Conservation (phyloP, 345 rosid genomes). For the Murraya paniculata region DNA sequence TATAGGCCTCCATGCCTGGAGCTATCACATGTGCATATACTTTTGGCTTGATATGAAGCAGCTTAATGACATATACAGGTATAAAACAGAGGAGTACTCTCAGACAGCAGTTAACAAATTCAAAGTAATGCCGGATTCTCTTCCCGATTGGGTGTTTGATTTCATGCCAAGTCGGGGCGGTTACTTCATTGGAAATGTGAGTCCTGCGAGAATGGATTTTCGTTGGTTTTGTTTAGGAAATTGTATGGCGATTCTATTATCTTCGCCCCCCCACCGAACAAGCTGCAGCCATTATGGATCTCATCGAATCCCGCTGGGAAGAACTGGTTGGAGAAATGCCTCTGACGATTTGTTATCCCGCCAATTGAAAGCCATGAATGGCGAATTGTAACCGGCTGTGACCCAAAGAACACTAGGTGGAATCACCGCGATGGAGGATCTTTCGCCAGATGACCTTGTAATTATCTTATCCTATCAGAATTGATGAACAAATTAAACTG, state of each 20-base stretch:
- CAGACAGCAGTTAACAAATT: constrained; percentile 42
- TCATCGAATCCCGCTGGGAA: constrained; percentile 66
- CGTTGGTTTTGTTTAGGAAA: constrained; percentile 71
- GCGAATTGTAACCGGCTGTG: constrained; percentile 59
- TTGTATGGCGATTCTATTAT: constrained; percentile 58
- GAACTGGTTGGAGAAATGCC: constrained; percentile 77
- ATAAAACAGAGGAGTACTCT: constrained; percentile 67
- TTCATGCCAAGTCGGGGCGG: constrained; percentile 65
- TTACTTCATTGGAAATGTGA: constrained; percentile 65
- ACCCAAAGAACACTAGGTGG: constrained; percentile 70
- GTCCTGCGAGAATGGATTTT: constrained; percentile 66
- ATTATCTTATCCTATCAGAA: not conserved
- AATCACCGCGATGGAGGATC: constrained; percentile 74
- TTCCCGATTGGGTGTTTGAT: constrained; percentile 67
- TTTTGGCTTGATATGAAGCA: constrained; percentile 68
- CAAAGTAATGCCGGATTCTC: constrained; percentile 64
- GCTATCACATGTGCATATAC: constrained; percentile 55
- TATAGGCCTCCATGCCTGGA: constrained; percentile 59
- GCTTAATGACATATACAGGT: constrained; percentile 58
- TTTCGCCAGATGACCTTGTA: constrained; percentile 53
- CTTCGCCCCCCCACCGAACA: constrained; percentile 63
- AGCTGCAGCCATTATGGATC: constrained; percentile 65
- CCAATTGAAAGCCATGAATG: constrained; percentile 61
- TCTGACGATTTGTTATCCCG: constrained; percentile 61
- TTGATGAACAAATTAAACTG: constrained; percentile 13